These are phyloP conservation scores for Avena sativa DNA, from an alignment of 176 grass and related monocot genomes.

Conservation along the genomic window DNA sequence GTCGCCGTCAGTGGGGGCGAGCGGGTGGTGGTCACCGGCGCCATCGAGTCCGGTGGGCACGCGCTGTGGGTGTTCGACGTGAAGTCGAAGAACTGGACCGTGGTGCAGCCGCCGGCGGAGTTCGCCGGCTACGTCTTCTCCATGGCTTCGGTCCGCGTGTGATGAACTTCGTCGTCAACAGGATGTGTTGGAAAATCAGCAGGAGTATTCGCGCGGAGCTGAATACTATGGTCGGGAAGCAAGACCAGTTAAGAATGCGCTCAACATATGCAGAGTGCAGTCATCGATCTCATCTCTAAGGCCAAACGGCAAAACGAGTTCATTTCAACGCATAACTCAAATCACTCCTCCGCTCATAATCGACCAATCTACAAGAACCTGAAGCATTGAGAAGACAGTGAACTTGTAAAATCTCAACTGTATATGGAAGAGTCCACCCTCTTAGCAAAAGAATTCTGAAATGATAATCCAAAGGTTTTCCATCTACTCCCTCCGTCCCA, in stretches of 20 bases:
- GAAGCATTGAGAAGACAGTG: background rate
- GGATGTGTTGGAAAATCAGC: too few relatives aligned
- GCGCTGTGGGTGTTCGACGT: slow-evolving; percentile 65
- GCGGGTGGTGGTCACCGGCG: slow-evolving; percentile 64
- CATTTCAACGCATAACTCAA: too few relatives aligned
- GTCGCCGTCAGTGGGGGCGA: slow-evolving; percentile 43
- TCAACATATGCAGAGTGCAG: background rate
- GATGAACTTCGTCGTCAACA: background rate
- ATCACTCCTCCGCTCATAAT: background rate
- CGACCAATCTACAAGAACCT: background rate
- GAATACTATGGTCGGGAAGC: too few relatives aligned
- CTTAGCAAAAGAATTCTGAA: background rate
- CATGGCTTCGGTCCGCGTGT: slow-evolving; percentile 49
- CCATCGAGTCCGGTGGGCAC: slow-evolving; percentile 36
- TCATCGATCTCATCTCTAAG: background rate
- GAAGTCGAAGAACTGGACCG: slow-evolving; percentile 53
- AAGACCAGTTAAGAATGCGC: background rate
- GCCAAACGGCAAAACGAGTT: background rate
- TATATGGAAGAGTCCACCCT: background rate
- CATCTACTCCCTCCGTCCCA: too few relatives aligned
- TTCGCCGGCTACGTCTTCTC: slow-evolving; percentile 69
- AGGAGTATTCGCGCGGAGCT: too few relatives aligned
- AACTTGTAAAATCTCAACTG: background rate
- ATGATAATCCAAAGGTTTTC: background rate
- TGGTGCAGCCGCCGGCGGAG: slow-evolving; percentile 41